Evolutionary conservation across 805 yeast genomes (phyloP), one percentile per base, ranked within the genome.

Genomic region (Grigorovia humatica): DNA sequence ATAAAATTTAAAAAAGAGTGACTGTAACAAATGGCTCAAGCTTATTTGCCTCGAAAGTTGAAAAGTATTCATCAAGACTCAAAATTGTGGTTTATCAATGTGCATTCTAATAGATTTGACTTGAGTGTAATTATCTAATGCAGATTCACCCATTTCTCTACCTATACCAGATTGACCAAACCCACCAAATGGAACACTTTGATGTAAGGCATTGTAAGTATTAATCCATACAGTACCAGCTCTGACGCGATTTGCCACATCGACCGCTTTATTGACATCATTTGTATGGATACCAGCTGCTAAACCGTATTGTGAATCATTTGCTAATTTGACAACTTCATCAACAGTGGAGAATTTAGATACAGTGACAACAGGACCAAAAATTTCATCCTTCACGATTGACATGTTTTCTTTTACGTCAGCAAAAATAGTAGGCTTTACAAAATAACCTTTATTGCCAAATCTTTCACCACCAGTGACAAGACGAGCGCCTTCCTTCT

Each of bases 191-290:
- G 96, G 96, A 69, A 90, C 85, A 69, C 79, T 76, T 64, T 76
- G 83, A 70, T 89, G 89, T 78, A 88, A 83, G 65, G 87, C 93
- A 71, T 89, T 89, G 71, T 88, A 83, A 53, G 89, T 81, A 80
- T 90, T 90, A 59, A 89, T 79, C 91, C 96, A 91, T 59, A 90
- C 81, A 53, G 91, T 86, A 66, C 98, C 98, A 54, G 96, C 84
- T 62, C 82, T 80, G 52, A 90, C 71, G 66, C 81, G 80, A 70
- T 78, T 76, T 44, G 96, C 76, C 56, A 87, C 90, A 52, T 80
- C 80, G 60, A 85, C 74, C 41, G 95, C 90, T 63, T 82, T 83
- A 73, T 78, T 78, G 58, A 90, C 69, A 71, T 84, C 82, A 49
- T 72, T 70, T 54, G 97, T 82, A 75, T 88, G 95, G 52, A 90